These are phyloP conservation scores for Chenopodium berlandieri DNA, from an alignment of 148 eudicot genomes.

Conservation along the genomic window DNA sequence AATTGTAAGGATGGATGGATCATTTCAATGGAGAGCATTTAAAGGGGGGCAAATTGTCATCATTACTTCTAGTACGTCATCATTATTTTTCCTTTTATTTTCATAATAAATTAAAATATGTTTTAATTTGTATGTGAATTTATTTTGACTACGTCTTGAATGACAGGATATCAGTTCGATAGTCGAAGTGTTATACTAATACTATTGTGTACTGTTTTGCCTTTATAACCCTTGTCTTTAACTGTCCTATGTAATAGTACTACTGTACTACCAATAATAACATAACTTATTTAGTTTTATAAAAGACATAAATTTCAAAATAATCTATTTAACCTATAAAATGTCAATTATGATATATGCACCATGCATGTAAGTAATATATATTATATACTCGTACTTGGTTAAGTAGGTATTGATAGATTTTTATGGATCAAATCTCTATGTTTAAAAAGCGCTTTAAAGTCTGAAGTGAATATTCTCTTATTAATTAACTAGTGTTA, in stretches of 20 bases:
- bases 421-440: too few species aligned
- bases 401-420: too few species aligned
- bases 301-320: too few species aligned
- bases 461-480: too few species aligned
- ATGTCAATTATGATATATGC: too few species aligned
- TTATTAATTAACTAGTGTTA: too few species aligned
- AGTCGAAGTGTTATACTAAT: background rate
- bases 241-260: background rate
- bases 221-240: constrained; percentile 6
- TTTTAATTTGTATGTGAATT: background rate
- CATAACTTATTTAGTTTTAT: too few species aligned
- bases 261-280: background rate
- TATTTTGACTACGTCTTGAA: constrained; percentile 20
- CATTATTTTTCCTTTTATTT: background rate
- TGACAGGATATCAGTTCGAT: background rate
- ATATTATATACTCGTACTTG: too few species aligned
- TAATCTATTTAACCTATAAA: too few species aligned
- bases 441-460: too few species aligned
- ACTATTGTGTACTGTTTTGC: background rate
- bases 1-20: constrained; percentile 20
- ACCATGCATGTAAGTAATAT: too few species aligned
- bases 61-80: constrained; percentile 33
- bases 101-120: background rate
- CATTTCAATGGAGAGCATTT: constrained; percentile 31
- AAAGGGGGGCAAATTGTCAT: constrained; percentile 37